A percentile compares a stretch with the other conserved stretches of the same genome.
Evolutionary conservation across 768 basidiomycete genomes (phyloP).

Genomic region (Xerocomus potaroensis): DNA sequence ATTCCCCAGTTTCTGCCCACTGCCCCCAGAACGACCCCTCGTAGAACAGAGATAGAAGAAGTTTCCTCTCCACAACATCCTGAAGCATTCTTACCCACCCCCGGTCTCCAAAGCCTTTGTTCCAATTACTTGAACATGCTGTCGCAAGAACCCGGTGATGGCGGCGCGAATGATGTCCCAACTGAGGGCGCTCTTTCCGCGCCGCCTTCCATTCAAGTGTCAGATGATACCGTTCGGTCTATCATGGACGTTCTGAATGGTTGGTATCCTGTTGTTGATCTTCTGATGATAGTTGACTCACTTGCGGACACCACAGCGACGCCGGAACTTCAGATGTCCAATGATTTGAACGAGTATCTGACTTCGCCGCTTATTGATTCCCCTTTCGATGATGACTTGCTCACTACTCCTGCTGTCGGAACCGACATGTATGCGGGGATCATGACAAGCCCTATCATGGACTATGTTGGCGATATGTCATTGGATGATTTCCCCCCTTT

Average conservation of each 20-base stretch:
- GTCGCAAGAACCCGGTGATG: constrained; percentile 43
- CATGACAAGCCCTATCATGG: constrained; percentile 40
- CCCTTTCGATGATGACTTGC: constrained; percentile 42
- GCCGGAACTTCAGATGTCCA: constrained; percentile 35
- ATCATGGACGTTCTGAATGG: constrained; percentile 39
- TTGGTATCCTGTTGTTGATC: constrained; percentile 8
- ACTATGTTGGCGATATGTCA: constrained; percentile 30
- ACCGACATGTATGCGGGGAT: constrained; percentile 36
- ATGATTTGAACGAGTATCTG: constrained; percentile 39
- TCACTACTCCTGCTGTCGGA: constrained; percentile 40
- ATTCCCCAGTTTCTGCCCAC: constrained; percentile 69
- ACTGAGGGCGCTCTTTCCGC: constrained; percentile 24
- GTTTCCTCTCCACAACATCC: constrained; percentile 24
- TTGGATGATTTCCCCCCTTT: constrained; percentile 33
- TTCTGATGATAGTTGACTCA: not conserved
- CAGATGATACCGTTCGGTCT: constrained; percentile 35
- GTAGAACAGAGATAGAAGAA: constrained; percentile 35
- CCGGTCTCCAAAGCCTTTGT: constrained; percentile 46
- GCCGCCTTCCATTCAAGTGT: constrained; percentile 16
- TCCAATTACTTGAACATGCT: constrained; percentile 71
- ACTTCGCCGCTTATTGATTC: constrained; percentile 48
- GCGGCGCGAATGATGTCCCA: constrained; percentile 32
- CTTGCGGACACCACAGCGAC: constrained; percentile 21
- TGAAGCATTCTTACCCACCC: constrained; percentile 22
- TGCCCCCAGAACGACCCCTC: constrained; percentile 57